A percentile compares a stretch with the other conserved stretches of the same genome.
Evolutionary conservation across 2,329 filamentous ascomycete species (phyloP).

Genomic region (Raffaelea ambrosiae): DNA sequence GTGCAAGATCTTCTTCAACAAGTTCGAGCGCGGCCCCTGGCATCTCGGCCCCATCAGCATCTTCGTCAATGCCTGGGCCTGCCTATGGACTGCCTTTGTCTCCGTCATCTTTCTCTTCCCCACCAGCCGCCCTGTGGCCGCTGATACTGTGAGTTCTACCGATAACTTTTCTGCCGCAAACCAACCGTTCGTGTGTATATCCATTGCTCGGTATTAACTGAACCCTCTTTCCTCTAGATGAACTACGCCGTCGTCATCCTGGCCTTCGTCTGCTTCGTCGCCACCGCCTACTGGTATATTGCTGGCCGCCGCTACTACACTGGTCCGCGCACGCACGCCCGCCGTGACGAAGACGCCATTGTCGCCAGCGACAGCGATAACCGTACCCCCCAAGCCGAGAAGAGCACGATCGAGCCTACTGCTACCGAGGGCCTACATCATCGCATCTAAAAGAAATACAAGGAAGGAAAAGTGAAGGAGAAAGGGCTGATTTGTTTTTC

Average conservation of each 20-base stretch:
- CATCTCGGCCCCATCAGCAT: constrained; percentile 33
- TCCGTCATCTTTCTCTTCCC: constrained; percentile 46
- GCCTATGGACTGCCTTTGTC: constrained; percentile 43
- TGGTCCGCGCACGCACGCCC: constrained; percentile 28
- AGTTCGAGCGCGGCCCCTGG: constrained; percentile 44
- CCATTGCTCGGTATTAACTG: too few species aligned
- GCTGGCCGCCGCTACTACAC: constrained; percentile 37
- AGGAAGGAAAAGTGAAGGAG: too few species aligned
- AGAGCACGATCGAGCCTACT: background rate
- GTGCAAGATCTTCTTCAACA: constrained; percentile 39
- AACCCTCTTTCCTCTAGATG: constrained; percentile 31
- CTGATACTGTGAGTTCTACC: constrained; percentile 29
- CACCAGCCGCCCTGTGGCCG: constrained; percentile 34
- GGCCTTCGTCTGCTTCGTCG: constrained; percentile 32
- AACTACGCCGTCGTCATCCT: constrained; percentile 47
- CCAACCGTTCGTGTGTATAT: too few species aligned
- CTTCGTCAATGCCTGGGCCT: constrained; percentile 38
- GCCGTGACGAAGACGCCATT: constrained; percentile 16
- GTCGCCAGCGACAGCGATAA: constrained; percentile 12
- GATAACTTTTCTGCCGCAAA: background rate
- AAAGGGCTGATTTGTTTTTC: too few species aligned
- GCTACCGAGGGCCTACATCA: constrained; percentile 10
- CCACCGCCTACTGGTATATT: constrained; percentile 35
- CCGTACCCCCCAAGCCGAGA: constrained; percentile 3
- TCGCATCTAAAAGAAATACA: constrained; percentile 1